Percentiles rank a stretch among this genome's conserved stretches.
phyloP scores from a whole-genome alignment of 495 filamentous ascomycete species.

The Penicillium samsonianum region DNA sequence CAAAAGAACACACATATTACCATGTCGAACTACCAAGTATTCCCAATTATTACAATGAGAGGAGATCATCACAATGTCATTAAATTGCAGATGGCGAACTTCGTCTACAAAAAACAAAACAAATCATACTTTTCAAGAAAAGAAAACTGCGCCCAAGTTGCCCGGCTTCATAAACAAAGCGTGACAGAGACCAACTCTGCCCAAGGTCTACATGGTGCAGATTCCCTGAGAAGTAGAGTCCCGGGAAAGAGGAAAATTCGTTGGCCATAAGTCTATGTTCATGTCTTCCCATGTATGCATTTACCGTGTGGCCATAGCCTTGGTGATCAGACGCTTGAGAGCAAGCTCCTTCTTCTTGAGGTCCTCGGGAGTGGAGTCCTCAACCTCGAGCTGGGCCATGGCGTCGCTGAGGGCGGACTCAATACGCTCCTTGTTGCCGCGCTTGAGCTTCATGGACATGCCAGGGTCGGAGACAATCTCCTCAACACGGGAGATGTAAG shows the following conservation, averaged over 20 bases:
- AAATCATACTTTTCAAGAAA: slow-evolving; percentile 41
- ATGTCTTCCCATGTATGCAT: slow-evolving; percentile 30
- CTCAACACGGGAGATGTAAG: slow-evolving; percentile 98
- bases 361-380: slow-evolving; percentile 88
- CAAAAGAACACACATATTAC: not conserved
- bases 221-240: slow-evolving; percentile 19
- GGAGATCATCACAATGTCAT: slow-evolving; percentile 40
- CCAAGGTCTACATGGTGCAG: slow-evolving; percentile 29
- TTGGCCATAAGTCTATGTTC: slow-evolving; percentile 26
- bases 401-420: slow-evolving; percentile 87
- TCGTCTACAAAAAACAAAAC: slow-evolving; percentile 33
- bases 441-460: slow-evolving; percentile 96
- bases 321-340: slow-evolving; percentile 95
- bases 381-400: slow-evolving; percentile 84
- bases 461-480: slow-evolving; percentile 97
- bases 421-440: slow-evolving; percentile 98
- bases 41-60: slow-evolving; percentile 2
- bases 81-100: slow-evolving; percentile 42
- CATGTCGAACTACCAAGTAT: not conserved
- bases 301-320: slow-evolving; percentile 91
- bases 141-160: slow-evolving; percentile 35
- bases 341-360: slow-evolving; percentile 99
- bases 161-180: slow-evolving; percentile 35
- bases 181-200: slow-evolving; percentile 28
- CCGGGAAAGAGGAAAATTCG: slow-evolving; percentile 18